phyloP scores from a whole-genome alignment of 306 rosid species.

The Canavalia ensiformis region DNA sequence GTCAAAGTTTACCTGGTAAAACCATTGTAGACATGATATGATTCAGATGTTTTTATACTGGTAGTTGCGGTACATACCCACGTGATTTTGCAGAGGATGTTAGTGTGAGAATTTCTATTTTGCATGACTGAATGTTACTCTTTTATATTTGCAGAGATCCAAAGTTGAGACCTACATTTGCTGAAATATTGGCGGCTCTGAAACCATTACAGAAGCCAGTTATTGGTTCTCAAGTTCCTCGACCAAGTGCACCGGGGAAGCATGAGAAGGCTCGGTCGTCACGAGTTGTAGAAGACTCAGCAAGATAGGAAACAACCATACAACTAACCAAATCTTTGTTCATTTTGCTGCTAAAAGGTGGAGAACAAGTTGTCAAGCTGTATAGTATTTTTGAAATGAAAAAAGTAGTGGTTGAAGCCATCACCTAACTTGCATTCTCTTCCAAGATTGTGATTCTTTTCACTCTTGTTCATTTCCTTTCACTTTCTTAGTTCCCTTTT shows the following conservation, averaged over 20 bases:
- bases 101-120: background rate
- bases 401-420: conserved; percentile 57
- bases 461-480: conserved; percentile 45
- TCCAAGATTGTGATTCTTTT: conserved; percentile 60
- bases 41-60: background rate
- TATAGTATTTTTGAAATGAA: conserved; percentile 58
- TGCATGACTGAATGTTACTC: conserved; percentile 31
- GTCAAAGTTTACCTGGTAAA: conserved; percentile 1
- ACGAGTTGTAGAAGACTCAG: conserved; percentile 55
- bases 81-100: background rate
- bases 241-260: conserved; percentile 50
- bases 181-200: conserved; percentile 91
- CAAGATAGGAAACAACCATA: conserved; percentile 50
- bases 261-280: conserved; percentile 54
- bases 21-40: background rate
- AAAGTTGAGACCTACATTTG: conserved; percentile 87
- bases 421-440: conserved; percentile 53
- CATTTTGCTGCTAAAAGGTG: conserved; percentile 50
- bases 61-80: background rate
- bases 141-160: conserved; percentile 76
- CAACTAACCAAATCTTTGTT: conserved; percentile 59
- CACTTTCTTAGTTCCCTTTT: conserved; percentile 6
- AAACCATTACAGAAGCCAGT: conserved; percentile 88
- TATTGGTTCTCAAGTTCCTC: conserved; percentile 63
- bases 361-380: conserved; percentile 60